phyloP scores from a whole-genome alignment of 2,329 filamentous ascomycete genomes.

The Mycosphaerella sp. region DNA sequence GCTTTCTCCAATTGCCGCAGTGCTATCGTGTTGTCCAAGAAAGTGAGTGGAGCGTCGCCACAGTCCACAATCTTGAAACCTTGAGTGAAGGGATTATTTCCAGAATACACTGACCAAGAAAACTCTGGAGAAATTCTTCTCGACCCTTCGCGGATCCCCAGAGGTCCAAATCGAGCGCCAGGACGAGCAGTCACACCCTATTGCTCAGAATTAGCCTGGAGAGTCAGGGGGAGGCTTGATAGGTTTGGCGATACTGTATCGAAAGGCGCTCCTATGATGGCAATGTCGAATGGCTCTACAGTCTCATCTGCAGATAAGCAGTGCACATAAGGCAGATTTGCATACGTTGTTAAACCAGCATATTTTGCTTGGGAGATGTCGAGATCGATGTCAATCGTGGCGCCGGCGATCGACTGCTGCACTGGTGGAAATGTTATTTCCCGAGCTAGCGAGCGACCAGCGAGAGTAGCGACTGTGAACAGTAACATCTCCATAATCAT shows the following conservation, averaged over 20 bases:
- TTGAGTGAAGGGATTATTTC: conserved; percentile 35
- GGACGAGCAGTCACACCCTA: conserved; percentile 48
- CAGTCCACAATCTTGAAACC: conserved; percentile 52
- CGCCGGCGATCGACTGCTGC: no score
- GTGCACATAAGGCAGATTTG: conserved; percentile 45
- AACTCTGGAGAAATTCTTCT: conserved; percentile 40
- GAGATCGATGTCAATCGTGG: no score
- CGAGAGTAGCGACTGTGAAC: no score
- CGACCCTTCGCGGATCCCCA: conserved; percentile 16
- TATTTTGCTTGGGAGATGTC: conserved; percentile 31
- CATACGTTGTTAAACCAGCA: conserved; percentile 43
- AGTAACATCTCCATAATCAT: no score
- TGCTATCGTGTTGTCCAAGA: conserved; percentile 49
- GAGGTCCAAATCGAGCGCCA: conserved; percentile 49
- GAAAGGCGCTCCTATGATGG: conserved; percentile 46
- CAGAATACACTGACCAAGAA: conserved; percentile 47
- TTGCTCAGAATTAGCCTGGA: no score
- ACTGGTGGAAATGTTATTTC: conserved; percentile 43
- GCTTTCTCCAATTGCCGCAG: conserved; percentile 49
- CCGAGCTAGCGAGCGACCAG: conserved; percentile 25
- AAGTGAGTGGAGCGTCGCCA: conserved; percentile 47
- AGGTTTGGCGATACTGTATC: no score
- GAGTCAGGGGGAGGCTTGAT: no score
- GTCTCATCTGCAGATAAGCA: conserved; percentile 37
- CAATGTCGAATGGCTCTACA: conserved; percentile 45